Base-by-base conservation (phyloP, 2,329 filamentous ascomycete genomes). In the Akanthomyces lecanii region DNA sequence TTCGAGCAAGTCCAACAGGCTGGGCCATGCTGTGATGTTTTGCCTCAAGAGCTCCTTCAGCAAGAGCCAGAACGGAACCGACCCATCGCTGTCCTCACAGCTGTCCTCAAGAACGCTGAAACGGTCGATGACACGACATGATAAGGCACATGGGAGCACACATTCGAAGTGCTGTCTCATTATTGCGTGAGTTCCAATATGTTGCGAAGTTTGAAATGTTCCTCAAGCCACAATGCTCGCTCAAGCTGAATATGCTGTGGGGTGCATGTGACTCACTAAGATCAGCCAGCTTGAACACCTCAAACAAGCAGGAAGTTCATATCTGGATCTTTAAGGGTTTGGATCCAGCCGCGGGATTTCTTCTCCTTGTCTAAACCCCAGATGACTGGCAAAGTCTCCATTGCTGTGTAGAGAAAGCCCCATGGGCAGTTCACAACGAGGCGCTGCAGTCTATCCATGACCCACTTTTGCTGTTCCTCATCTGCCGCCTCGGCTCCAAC, bases 401-500 rank as follows among this genome's bases (percentile, higher is more conserved):
- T 75, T 5, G 79, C 78, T 1, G 79, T 80, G 57, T 78, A 74
- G 4, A 82, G 70, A 61, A 82, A 83, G 0, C 80, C 80, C 79
- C 81, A 83, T 0, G 80, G 79, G 52, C 74, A 78, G 14, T 74
- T 71, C 23, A 74, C 68, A 33, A 78, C 75, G 21, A 78, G 71
- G 23, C 72, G 71, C 44, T 73, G 73, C 28, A 82, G 70, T 23
- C 80, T 77, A 28, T 80, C 71, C 69, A 80, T 76, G 52, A 82
- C 79, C 82, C 81, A 85, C 3, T 73, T 73, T 40, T 81, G 76
- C 64, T 76, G 75, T 28, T 69, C 70, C 0, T 70, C 70, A 6
- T 79, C 75, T 50, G 75, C 76, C 0, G 79, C 78, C 61, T 83
- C 81, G 0, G 82, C 82, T 1, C 82, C 83, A 6, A 80, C 81